A percentile compares a stretch with the other conserved stretches of the same genome.
Evolutionary conservation across 371 early-diverging fungal genomes (phyloP).

Genomic region (Actinomortierella wolfii): DNA sequence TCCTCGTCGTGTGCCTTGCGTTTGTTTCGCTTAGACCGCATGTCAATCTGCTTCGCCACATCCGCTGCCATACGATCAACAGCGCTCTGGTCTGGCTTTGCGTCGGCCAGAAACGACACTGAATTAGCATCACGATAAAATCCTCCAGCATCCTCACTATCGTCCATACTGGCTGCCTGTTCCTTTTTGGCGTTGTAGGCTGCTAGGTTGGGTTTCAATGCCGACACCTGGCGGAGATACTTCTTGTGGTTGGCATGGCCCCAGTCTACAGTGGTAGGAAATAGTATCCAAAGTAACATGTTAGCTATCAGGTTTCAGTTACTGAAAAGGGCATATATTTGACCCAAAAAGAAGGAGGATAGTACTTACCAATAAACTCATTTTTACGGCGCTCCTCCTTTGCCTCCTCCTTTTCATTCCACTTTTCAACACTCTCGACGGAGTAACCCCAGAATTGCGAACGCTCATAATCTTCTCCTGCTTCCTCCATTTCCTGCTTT

Average conservation of each 20-base stretch:
- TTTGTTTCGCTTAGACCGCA: slow-evolving; percentile 71
- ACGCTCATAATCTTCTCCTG: slow-evolving; percentile 85
- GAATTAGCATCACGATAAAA: slow-evolving; percentile 74
- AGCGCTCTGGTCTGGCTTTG: slow-evolving; percentile 66
- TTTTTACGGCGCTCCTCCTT: slow-evolving; percentile 68
- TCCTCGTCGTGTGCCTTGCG: slow-evolving; percentile 74
- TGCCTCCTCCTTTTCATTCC: slow-evolving; percentile 80
- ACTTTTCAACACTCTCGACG: slow-evolving; percentile 85
- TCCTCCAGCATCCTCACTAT: slow-evolving; percentile 43
- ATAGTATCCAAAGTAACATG: neutral
- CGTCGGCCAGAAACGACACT: slow-evolving; percentile 65
- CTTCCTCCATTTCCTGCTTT: slow-evolving; percentile 64
- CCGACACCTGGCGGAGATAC: slow-evolving; percentile 76
- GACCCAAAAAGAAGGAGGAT: no score
- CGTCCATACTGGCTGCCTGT: slow-evolving; percentile 23
- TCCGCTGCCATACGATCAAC: slow-evolving; percentile 76
- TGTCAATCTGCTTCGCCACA: slow-evolving; percentile 78
- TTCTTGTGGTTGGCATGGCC: slow-evolving; percentile 87
- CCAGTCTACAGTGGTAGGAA: slow-evolving; percentile 59
- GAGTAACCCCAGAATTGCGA: slow-evolving; percentile 82
- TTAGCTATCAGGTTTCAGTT: neutral
- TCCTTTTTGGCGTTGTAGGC: slow-evolving; percentile 76
- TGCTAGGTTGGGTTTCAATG: slow-evolving; percentile 83
- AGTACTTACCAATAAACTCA: slow-evolving; percentile 78
- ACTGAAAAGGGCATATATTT: neutral